phyloP scores from a whole-genome alignment of 805 yeast species.

The Schwanniomyces sp. region DNA sequence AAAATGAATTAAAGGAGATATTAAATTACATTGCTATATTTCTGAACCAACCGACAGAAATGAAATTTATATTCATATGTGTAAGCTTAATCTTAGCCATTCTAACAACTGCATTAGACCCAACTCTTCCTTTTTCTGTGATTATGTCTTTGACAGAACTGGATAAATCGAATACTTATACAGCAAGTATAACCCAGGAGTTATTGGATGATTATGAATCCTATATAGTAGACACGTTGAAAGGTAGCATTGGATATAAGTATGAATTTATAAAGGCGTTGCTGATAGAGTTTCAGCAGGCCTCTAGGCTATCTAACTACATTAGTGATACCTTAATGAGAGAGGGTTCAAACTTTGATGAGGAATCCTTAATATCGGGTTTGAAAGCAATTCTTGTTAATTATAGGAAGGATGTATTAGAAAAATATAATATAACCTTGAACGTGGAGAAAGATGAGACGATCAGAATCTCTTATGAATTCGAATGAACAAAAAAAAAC shows the following conservation, averaged over 20 bases:
- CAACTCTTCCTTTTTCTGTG: not conserved
- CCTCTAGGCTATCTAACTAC: not conserved
- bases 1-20: conserved; percentile 1
- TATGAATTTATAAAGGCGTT: conserved; percentile 7
- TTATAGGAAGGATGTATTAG: conserved; percentile 3
- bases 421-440: not conserved
- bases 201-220: conserved; percentile 6
- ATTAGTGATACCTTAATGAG: not conserved
- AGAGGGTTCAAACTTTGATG: not conserved
- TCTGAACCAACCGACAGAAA: no score
- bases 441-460: conserved; percentile 1
- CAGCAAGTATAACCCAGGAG: conserved; percentile 24
- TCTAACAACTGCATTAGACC: not conserved
- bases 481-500: not conserved
- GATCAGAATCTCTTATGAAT: not conserved
- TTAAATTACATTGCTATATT: not conserved
- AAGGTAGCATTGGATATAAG: conserved; percentile 4
- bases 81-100: not conserved
- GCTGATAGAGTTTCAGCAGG: conserved; percentile 3
- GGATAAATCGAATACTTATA: conserved; percentile 2
- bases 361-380: not conserved
- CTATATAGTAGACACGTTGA: not conserved
- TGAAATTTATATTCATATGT: no score
- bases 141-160: not conserved
- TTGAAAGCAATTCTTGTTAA: not conserved